Evolutionary conservation across 768 basidiomycete species (phyloP).

Genomic region (Dioszegia aurantiaca): DNA sequence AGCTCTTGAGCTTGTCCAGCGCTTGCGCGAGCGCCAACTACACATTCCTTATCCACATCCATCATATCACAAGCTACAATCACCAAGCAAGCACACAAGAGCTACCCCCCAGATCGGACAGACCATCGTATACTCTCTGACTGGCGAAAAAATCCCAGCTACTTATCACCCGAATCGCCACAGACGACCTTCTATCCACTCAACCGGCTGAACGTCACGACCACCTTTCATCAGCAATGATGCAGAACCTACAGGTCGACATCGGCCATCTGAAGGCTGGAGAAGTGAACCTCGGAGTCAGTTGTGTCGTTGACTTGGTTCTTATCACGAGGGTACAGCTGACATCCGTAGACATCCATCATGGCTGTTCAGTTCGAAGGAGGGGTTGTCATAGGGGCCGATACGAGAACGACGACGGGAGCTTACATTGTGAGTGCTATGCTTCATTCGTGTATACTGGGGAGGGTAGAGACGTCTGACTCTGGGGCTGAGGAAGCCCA

Average conservation of each 20-base stretch:
- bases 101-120: no score
- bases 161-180: not conserved
- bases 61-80: no score
- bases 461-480: no score
- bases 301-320: constrained; percentile 47
- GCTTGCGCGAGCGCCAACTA: not conserved
- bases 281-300: constrained; percentile 93
- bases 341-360: constrained; percentile 76
- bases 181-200: not conserved
- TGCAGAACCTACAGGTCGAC: constrained; percentile 58
- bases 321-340: constrained; percentile 10
- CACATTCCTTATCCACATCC: not conserved
- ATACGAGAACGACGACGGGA: constrained; percentile 94
- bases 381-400: constrained; percentile 94
- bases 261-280: constrained; percentile 84
- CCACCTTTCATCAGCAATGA: constrained; percentile 3
- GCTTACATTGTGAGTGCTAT: constrained; percentile 80
- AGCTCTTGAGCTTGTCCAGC: not conserved
- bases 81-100: no score
- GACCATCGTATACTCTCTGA: no score
- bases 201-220: not conserved
- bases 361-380: constrained; percentile 97
- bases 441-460: no score
- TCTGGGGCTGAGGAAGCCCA: no score
- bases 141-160: not conserved